phyloP scores from a whole-genome alignment of 2,329 filamentous ascomycete genomes.

The Diaporthe helianthi region DNA sequence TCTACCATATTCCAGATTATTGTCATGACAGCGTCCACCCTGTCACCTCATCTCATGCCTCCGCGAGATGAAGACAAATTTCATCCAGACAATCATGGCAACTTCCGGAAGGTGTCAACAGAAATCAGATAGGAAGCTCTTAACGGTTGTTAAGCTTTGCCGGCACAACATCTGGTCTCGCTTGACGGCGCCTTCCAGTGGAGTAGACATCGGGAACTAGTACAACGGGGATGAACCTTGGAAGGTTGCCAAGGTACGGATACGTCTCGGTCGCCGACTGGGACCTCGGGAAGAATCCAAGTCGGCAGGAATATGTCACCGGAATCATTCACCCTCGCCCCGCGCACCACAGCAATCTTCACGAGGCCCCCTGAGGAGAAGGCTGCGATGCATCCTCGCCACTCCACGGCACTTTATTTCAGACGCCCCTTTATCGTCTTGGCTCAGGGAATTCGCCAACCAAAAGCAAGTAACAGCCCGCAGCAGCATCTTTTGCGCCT shows the following conservation, averaged over 20 bases:
- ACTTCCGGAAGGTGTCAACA: conserved; percentile 9
- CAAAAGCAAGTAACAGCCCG: neutral
- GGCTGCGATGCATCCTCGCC: neutral
- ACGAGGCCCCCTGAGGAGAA: neutral
- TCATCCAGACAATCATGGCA: neutral
- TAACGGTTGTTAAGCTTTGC: neutral
- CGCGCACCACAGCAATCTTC: neutral
- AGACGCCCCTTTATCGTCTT: neutral
- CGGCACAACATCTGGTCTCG: neutral
- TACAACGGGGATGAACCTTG: neutral
- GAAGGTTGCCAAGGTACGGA: no score
- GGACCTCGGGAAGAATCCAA: neutral
- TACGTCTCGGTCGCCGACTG: conserved; percentile 6
- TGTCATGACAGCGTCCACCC: neutral
- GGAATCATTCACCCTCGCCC: neutral
- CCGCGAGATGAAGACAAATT: neutral
- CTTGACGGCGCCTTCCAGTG: neutral
- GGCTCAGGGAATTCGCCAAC: neutral
- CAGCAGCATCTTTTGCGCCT: neutral
- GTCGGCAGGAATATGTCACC: neutral
- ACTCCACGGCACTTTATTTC: conserved; percentile 12
- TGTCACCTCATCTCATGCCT: conserved; percentile 5
- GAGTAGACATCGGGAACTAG: no score
- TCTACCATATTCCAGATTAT: neutral
- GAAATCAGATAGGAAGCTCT: neutral